A percentile compares a stretch with the other conserved stretches of the same genome.
These are phyloP conservation scores for Williopsis jadinii DNA, from an alignment of 1,139 yeast genomes.

Conservation along the genomic window DNA sequence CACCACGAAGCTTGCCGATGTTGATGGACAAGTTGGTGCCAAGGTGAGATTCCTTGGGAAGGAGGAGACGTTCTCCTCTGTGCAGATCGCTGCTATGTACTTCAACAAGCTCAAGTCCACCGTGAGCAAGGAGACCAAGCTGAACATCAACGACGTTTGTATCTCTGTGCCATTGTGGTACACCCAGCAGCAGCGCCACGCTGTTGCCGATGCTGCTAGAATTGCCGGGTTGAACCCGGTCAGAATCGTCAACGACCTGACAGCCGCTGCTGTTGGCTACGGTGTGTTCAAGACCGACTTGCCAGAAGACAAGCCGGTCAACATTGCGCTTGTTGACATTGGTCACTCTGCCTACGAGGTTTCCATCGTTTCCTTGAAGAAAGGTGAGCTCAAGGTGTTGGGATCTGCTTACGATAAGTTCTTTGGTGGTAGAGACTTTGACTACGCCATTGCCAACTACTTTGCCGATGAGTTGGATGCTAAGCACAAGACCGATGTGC, in stretches of 20 bases:
- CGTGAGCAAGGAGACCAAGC: slow-evolving; percentile 76
- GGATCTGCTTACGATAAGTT: slow-evolving; percentile 92
- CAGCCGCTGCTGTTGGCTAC: slow-evolving; percentile 98
- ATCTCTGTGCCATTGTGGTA: slow-evolving; percentile 97
- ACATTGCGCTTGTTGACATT: slow-evolving; percentile 89
- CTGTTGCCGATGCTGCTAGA: slow-evolving; percentile 89
- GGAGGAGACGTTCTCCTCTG: slow-evolving; percentile 71
- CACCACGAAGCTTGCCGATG: slow-evolving; percentile 62
- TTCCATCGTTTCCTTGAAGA: slow-evolving; percentile 84
- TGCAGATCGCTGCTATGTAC: slow-evolving; percentile 93
- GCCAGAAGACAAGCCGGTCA: slow-evolving; percentile 87
- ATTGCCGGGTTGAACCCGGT: slow-evolving; percentile 98
- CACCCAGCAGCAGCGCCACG: slow-evolving; percentile 95
- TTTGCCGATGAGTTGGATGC: slow-evolving; percentile 87
- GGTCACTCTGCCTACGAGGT: slow-evolving; percentile 97
- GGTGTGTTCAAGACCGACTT: slow-evolving; percentile 97
- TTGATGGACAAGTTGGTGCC: slow-evolving; percentile 74
- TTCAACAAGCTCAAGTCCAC: slow-evolving; percentile 83
- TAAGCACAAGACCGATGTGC: slow-evolving; percentile 90
- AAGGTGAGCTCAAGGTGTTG: slow-evolving; percentile 90
- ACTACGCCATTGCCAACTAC: slow-evolving; percentile 87
- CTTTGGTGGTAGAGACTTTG: slow-evolving; percentile 98
- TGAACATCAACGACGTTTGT: slow-evolving; percentile 77
- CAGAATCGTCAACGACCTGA: slow-evolving; percentile 91
- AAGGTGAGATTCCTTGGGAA: slow-evolving; percentile 82